Base-by-base conservation (phyloP, 495 filamentous ascomycete genomes). In the Sporormia fimetaria region DNA sequence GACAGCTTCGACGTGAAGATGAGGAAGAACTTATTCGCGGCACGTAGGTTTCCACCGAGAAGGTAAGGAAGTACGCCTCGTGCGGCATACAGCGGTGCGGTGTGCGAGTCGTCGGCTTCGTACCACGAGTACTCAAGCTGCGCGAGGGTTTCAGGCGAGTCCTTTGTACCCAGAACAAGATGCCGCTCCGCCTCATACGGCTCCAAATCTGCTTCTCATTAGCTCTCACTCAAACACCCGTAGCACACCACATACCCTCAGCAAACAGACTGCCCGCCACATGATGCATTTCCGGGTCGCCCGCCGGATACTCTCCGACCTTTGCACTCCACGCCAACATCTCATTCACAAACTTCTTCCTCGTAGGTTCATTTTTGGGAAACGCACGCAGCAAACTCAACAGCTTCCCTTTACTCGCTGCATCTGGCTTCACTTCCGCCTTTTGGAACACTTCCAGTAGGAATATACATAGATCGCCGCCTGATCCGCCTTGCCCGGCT, bases 281-380 rank as follows among this genome's bases (percentile, higher is more conserved):
- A 64, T 96, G 87, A 58, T 99, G 90, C 42, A 99, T 67, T 44
- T 96, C 92, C 4, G 92, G 84, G 52, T 99, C 90, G 31, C 90
- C 90, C 46, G 85, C 78, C 30, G 92, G 90, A 56, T 84, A 80
- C 27, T 88, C 82, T 44, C 87, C 87, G 54, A 73, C 78, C 52
- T 78, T 82, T 18, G 73, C 68, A 51, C 85, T 87, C 90, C 90
- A 99, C 74, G 75, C 72, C 55, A 95, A 80, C 55, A 86, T 80
- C 58, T 94, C 87, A 41, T 76, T 78, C 33, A 96, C 80, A 52
- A 83, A 93, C 56, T 81, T 78, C 75, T 93, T 96, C 60, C 85
- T 71, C 32, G 78, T 88, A 14, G 88, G 88, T 60, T 96, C 90
- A 40, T 80, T 75, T 6, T 75, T 65, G 4, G 81, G 76, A 56